Percentiles rank a stretch among this genome's conserved stretches.
Evolutionary conservation across 2,329 filamentous ascomycete genomes (phyloP).

Genomic region (Cladophialophora bantiana): DNA sequence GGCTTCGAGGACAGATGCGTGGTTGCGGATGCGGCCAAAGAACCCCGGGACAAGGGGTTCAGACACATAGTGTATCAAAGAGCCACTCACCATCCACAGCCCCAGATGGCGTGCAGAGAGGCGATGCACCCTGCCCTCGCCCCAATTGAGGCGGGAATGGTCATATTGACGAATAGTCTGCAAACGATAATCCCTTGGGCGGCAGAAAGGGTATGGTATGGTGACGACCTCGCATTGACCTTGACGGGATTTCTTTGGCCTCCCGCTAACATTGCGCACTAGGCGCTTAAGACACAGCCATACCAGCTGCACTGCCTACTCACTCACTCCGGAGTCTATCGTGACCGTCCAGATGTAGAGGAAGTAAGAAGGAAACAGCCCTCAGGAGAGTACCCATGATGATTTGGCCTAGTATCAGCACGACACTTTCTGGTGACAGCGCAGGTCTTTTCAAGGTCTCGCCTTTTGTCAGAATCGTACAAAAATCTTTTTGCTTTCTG

Average conservation of each 20-base stretch:
- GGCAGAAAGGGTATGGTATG: not conserved
- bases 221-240: not conserved
- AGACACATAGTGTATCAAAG: constrained; percentile 1
- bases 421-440: not conserved
- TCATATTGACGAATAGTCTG: not conserved
- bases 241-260: not conserved
- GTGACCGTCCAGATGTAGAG: not conserved
- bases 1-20: not conserved
- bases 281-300: not conserved
- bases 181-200: not conserved
- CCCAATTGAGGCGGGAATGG: not conserved
- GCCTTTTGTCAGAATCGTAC: not conserved
- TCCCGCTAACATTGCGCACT: not conserved
- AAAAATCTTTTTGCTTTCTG: not conserved
- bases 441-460: not conserved
- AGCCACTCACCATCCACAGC: not conserved
- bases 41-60: not conserved
- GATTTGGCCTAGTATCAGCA: not conserved
- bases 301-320: not conserved
- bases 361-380: not conserved
- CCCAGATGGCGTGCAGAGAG: not conserved
- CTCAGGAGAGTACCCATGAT: not conserved
- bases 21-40: not conserved
- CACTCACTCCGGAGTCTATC: not conserved
- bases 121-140: not conserved